A percentile compares a stretch with the other conserved stretches of the same genome.
Evolutionary conservation across 2,329 filamentous ascomycete species (phyloP).

Genomic region (Nectriaceae sp.): DNA sequence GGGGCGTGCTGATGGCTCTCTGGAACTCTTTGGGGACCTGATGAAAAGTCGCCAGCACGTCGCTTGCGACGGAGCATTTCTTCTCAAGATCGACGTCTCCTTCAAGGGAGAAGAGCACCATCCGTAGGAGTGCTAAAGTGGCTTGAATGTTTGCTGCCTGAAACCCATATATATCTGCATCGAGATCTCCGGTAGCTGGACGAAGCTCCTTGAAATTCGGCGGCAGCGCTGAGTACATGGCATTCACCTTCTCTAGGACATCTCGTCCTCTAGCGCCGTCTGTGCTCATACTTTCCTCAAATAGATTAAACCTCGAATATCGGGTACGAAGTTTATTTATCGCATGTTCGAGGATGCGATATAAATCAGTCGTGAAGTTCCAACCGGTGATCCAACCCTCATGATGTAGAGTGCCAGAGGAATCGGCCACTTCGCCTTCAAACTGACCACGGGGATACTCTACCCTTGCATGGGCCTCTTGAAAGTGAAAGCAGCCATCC

Average conservation of each 20-base stretch:
- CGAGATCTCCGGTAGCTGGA: constrained; percentile 25
- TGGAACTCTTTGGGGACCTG: constrained; percentile 18
- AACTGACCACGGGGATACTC: background rate
- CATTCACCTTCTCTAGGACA: constrained; percentile 23
- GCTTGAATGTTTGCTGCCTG: constrained; percentile 40
- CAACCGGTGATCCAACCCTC: constrained; percentile 54
- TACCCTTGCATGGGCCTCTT: constrained; percentile 1
- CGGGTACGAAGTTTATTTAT: constrained; percentile 25
- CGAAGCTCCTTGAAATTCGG: constrained; percentile 4
- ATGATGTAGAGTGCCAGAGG: background rate
- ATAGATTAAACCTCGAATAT: background rate
- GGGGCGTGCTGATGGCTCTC: constrained; percentile 33
- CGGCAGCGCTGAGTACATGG: constrained; percentile 30
- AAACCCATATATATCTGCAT: constrained; percentile 35
- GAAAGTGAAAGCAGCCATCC: constrained; percentile 24
- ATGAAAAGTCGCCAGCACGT: constrained; percentile 20
- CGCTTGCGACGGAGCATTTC: background rate
- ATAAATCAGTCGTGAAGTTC: constrained; percentile 60
- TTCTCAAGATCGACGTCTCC: constrained; percentile 19
- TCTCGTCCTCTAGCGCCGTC: background rate
- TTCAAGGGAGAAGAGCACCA: constrained; percentile 30
- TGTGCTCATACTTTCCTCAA: background rate
- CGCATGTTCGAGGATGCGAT: constrained; percentile 56
- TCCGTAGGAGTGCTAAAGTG: constrained; percentile 35
- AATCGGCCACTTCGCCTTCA: background rate